phyloP scores from a whole-genome alignment of 495 filamentous ascomycete species.

The Jackrogersella multiformis region DNA sequence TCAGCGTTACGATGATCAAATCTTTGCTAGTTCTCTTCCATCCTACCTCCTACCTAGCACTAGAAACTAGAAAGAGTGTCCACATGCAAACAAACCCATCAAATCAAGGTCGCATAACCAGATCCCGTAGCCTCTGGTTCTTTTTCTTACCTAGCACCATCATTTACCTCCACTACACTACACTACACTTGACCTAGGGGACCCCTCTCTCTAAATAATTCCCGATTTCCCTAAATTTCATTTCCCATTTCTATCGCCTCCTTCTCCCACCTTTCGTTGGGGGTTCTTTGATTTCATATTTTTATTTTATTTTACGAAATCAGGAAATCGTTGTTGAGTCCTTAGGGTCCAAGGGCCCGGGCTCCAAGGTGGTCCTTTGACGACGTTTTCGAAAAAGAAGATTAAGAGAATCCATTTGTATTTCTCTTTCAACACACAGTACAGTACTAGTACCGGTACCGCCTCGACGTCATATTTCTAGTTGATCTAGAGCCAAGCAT shows the following conservation, averaged over 20 bases:
- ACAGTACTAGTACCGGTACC: no score
- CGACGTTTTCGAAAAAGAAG: slow-evolving; percentile 25
- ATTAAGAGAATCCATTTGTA: slow-evolving; percentile 21
- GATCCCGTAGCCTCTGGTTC: slow-evolving; percentile 34
- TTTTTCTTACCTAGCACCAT: background rate
- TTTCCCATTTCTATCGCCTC: slow-evolving; percentile 37
- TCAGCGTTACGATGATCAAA: slow-evolving; percentile 32
- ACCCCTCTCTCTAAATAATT: slow-evolving; percentile 18
- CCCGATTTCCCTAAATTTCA: slow-evolving; percentile 23
- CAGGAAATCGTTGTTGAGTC: slow-evolving; percentile 18
- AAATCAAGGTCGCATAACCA: slow-evolving; percentile 29
- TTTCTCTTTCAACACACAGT: slow-evolving; percentile 19
- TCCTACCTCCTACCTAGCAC: no score
- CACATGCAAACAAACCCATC: slow-evolving; percentile 42
- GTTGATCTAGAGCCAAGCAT: slow-evolving; percentile 40
- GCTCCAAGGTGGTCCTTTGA: slow-evolving; percentile 18
- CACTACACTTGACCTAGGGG: slow-evolving; percentile 4
- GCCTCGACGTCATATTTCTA: slow-evolving; percentile 42
- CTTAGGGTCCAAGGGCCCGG: slow-evolving; percentile 9
- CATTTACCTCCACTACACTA: background rate
- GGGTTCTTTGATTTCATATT: background rate
- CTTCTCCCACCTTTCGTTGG: slow-evolving; percentile 30
- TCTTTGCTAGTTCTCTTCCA: slow-evolving; percentile 29
- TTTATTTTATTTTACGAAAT: background rate
- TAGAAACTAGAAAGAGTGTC: no score